Base-by-base conservation (phyloP, 2,329 filamentous ascomycete genomes). In the Xylariaceae sp. region DNA sequence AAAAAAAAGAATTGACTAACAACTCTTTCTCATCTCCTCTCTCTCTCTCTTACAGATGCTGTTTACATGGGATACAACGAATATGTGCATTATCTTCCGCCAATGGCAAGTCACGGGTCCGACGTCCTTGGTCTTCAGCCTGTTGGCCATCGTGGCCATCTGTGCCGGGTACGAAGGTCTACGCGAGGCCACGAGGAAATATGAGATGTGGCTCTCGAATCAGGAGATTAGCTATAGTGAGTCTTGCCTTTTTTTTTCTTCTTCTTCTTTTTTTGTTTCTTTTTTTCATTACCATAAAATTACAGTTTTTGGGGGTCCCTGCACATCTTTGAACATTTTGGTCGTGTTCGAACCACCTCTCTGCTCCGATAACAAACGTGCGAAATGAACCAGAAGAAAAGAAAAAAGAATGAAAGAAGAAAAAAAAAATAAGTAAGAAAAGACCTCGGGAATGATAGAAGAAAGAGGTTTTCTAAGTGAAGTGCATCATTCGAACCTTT, bases 81-180 rank as follows among this genome's bases (percentile, higher is more conserved):
- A 97, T 74, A 89, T 99, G 61, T 99, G 94, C 80, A 95, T 99
- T 72, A 83, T 99, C 72, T 99, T 97, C 79, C 81, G 80, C 65
- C 84, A 86, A 73, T 99, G 94, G 94, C 91, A 89, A 74, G 75
- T 99, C 71, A 85, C 80, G 59, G 85, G 86, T 58, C 85, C 85
- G 2, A 67, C 81, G 50, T 87, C 87, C 35, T 86, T 99, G 55
- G 66, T 96, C 70, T 71, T 91, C 67, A 96, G 92, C 31, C 85
- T 99, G 57, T 65, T 94, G 63, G 88, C 84, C 62, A 86, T 99
- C 64, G 81, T 95, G 57, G 79, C 88, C 57, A 78, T 99, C 61
- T 88, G 87, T 35, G 89, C 91, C n/a, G 91, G 90, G 62, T 99
- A 97, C 77, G 94, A 99, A 74, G 88, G 85, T 49, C 77, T 99